Conservation (phyloP, 306 rosid species). For the Fragaria vesca region DNA sequence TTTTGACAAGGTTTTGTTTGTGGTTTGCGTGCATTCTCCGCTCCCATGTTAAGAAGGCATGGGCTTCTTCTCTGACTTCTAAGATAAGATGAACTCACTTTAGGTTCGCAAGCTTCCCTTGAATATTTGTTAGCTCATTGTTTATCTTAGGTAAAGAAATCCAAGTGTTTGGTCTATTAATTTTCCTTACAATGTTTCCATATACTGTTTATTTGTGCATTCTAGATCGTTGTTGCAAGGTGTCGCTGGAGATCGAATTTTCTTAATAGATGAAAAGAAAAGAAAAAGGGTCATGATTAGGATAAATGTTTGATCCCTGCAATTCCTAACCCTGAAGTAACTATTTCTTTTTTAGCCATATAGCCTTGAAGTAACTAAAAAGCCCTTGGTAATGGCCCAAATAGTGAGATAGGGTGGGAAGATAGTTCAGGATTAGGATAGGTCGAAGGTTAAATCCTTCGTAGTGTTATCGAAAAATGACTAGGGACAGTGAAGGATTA, state of each 20-base stretch:
- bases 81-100: neutral
- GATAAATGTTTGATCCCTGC: neutral
- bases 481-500: neutral
- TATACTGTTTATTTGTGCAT: neutral
- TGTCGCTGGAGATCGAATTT: neutral
- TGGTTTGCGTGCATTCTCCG: neutral
- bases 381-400: neutral
- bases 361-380: neutral
- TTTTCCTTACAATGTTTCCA: neutral
- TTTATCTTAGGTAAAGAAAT: neutral
- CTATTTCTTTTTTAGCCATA: neutral
- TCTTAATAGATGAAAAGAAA: neutral
- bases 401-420: neutral
- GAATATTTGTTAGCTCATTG: neutral
- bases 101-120: neutral
- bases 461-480: neutral
- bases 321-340: neutral
- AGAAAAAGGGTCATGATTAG: neutral
- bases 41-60: conserved; percentile 4
- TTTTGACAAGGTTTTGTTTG: neutral
- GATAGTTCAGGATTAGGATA: neutral
- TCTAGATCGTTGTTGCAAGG: neutral
- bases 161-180: neutral
- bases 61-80: neutral
- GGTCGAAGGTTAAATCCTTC: neutral